These are phyloP conservation scores for Solanum hybrid DNA, from an alignment of 305 asterid species.

Conservation along the genomic window DNA sequence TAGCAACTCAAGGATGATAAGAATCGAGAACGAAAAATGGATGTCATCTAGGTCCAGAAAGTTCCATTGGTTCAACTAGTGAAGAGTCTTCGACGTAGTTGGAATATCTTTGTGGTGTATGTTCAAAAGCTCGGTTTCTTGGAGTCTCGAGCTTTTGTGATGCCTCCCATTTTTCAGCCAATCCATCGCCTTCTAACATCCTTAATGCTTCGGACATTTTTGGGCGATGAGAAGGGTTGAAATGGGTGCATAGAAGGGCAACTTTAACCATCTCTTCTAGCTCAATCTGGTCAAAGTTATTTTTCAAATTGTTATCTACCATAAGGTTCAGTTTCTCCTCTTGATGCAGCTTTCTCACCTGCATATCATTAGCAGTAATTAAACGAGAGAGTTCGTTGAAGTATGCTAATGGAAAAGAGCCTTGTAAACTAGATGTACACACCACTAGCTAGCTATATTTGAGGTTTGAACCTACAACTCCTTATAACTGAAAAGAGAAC, in stretches of 20 bases:
- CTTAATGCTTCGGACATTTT: slow-evolving; percentile 87
- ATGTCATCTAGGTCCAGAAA: slow-evolving; percentile 89
- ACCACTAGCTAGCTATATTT: not conserved
- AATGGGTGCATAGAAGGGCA: slow-evolving; percentile 76
- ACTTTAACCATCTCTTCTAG: slow-evolving; percentile 80
- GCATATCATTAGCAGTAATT: not conserved
- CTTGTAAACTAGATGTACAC: not conserved
- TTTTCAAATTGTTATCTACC: slow-evolving; percentile 63
- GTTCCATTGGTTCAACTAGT: slow-evolving; percentile 82
- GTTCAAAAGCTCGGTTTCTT: slow-evolving; percentile 33
- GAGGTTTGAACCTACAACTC: not conserved
- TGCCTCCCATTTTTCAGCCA: slow-evolving; percentile 93
- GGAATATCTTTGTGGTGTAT: slow-evolving; percentile 60
- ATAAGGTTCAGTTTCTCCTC: slow-evolving; percentile 61
- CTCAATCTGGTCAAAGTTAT: slow-evolving; percentile 49
- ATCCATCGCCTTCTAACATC: slow-evolving; percentile 88
- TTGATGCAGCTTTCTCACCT: slow-evolving; percentile 83
- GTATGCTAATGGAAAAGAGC: not conserved
- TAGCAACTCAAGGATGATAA: not conserved
- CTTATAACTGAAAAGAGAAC: not conserved
- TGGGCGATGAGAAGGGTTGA: slow-evolving; percentile 66
- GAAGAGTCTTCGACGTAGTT: slow-evolving; percentile 78
- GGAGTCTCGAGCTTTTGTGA: slow-evolving; percentile 53
- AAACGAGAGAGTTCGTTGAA: not conserved
- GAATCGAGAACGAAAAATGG: not conserved